Percentiles rank a stretch among this genome's conserved stretches.
phyloP scores from a whole-genome alignment of 2,329 filamentous ascomycete genomes.

The Scopulariopsis brevicaulis region DNA sequence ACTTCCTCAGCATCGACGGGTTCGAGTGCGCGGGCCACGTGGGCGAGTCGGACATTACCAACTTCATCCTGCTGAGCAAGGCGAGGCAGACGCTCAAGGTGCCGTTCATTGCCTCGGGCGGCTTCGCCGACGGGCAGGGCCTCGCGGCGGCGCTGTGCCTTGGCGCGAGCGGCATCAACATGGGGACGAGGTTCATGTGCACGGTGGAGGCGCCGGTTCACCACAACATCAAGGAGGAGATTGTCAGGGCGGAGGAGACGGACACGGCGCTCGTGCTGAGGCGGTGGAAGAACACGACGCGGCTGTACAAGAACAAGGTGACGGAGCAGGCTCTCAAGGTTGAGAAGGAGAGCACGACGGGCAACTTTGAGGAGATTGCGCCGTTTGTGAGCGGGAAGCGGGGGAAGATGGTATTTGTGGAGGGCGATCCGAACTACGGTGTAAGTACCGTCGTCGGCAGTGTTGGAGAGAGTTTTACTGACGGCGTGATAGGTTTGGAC shows the following conservation, averaged over 20 bases:
- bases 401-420: conserved; percentile 82
- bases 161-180: conserved; percentile 91
- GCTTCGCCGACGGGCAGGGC: conserved; percentile 89
- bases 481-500: conserved; percentile 67
- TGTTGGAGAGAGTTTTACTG: conserved; percentile 3
- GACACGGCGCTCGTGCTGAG: conserved; percentile 83
- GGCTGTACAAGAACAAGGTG: conserved; percentile 86
- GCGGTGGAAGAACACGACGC: conserved; percentile 85
- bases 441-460: conserved; percentile 41
- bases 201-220: conserved; percentile 91
- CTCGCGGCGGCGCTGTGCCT: conserved; percentile 82
- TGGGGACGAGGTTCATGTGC: conserved; percentile 97
- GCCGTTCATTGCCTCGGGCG: conserved; percentile 92
- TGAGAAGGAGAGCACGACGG: conserved; percentile 70
- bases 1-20: conserved; percentile 93
- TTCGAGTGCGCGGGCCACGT: conserved; percentile 94
- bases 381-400: conserved; percentile 83
- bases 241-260: conserved; percentile 78
- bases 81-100: conserved; percentile 75
- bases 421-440: conserved; percentile 81
- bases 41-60: conserved; percentile 78
- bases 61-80: conserved; percentile 76
- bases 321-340: conserved; percentile 69
- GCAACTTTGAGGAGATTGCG: conserved; percentile 82
- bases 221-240: conserved; percentile 83